A percentile compares a stretch with the other conserved stretches of the same genome.
Evolutionary conservation across 2,329 filamentous ascomycete genomes (phyloP).

Genomic region (Aureobasidium sp.): DNA sequence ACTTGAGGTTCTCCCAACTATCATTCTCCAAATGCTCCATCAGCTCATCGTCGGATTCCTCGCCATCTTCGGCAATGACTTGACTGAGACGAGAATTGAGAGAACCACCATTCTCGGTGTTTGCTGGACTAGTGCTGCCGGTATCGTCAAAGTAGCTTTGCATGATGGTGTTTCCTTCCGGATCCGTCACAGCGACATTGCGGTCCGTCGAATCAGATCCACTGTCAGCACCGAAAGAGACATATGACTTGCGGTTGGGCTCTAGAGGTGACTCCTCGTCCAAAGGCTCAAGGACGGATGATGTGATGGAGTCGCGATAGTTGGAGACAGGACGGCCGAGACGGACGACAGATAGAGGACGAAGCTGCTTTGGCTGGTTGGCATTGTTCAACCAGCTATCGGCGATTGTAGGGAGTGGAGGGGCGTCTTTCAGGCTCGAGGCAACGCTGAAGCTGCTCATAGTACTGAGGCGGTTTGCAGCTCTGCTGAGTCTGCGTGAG

Average conservation of each 20-base stretch:
- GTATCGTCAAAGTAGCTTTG: conserved; percentile 90
- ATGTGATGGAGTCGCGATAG: conserved; percentile 90
- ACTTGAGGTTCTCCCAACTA: conserved; percentile 97
- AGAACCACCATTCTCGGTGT: conserved; percentile 67
- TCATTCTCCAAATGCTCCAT: conserved; percentile 92
- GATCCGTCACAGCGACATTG: conserved; percentile 77
- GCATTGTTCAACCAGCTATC: conserved; percentile 86
- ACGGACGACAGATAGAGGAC: conserved; percentile 67
- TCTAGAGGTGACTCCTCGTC: conserved; percentile 92
- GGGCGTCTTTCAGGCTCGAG: conserved; percentile 92
- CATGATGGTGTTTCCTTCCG: conserved; percentile 73
- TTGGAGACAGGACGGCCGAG: conserved; percentile 63
- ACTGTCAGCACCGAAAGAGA: conserved; percentile 82
- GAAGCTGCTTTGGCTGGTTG: conserved; percentile 47
- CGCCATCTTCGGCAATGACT: conserved; percentile 89
- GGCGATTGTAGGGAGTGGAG: conserved; percentile 94
- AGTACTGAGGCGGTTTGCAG: conserved; percentile 93
- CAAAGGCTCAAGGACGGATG: conserved; percentile 87
- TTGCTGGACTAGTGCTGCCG: conserved; percentile 69
- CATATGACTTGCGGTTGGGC: conserved; percentile 94
- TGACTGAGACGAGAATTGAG: conserved; percentile 86
- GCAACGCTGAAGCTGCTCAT: conserved; percentile 95
- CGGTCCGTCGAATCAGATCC: conserved; percentile 70
- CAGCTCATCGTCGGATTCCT: conserved; percentile 90
- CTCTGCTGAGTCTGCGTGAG: conserved; percentile 90